Conservation (phyloP, 169 alveolate genomes). For the Babesia gibsoni region DNA sequence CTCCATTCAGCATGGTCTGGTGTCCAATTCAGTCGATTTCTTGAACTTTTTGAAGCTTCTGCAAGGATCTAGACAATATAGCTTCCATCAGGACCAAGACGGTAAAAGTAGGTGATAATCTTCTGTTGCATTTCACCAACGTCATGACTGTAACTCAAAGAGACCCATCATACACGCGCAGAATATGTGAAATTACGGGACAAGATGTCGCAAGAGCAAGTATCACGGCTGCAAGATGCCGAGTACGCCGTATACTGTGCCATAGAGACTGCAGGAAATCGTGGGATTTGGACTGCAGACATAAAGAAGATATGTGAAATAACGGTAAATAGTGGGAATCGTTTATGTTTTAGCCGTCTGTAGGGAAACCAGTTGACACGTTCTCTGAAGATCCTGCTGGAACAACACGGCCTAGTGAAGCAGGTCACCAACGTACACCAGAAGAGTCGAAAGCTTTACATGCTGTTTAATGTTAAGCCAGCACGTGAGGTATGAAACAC, state of each 20-base stretch:
- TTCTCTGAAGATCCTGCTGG: conserved; percentile 82
- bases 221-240: conserved; percentile 77
- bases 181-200: conserved; percentile 75
- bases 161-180: neutral
- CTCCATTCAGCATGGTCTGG: conserved; percentile 41
- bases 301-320: conserved; percentile 84
- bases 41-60: conserved; percentile 43
- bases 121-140: neutral
- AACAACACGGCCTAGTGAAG: conserved; percentile 78
- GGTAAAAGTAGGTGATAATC: conserved; percentile 18
- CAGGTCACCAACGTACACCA: conserved; percentile 87
- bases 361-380: conserved; percentile 86
- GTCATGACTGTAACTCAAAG: neutral
- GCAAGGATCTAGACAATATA: conserved; percentile 31
- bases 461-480: conserved; percentile 84
- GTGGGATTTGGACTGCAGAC: conserved; percentile 91
- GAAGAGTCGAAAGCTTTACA: conserved; percentile 86
- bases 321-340: conserved; percentile 33
- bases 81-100: conserved; percentile 38
- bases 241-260: conserved; percentile 86
- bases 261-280: conserved; percentile 86
- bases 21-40: conserved; percentile 51
- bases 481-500: conserved; percentile 77
- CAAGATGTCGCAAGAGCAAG: conserved; percentile 74
- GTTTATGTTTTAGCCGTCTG: neutral